A percentile compares a stretch with the other conserved stretches of the same genome.
Evolutionary conservation across 225 moss, liverwort and hornwort genomes (phyloP).

Genomic region (Takakia lepidozioides): DNA sequence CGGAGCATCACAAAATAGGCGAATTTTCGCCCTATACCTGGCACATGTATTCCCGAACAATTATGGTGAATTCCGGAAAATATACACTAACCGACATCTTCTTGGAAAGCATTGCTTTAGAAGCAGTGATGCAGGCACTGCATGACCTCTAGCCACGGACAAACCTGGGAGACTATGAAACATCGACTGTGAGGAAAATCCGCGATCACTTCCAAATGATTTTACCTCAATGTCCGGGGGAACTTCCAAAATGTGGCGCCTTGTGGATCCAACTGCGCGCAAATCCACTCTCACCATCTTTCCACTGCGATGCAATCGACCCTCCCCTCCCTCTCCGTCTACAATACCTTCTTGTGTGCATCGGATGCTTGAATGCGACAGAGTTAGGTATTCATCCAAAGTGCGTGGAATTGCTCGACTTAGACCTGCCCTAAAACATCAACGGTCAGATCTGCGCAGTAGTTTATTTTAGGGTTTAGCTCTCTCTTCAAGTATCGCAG

Average conservation of each 20-base stretch:
- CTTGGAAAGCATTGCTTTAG: slow-evolving; percentile 2
- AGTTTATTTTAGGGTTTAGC: too few species aligned
- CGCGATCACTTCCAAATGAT: not conserved
- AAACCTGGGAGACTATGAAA: too few species aligned
- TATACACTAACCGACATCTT: not conserved
- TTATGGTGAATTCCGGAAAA: too few species aligned
- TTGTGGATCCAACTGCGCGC: slow-evolving; percentile 37
- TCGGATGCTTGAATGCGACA: too few species aligned
- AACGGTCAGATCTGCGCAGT: too few species aligned
- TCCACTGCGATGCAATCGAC: not conserved
- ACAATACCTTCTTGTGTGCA: not conserved
- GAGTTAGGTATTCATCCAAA: too few species aligned
- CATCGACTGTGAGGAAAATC: not conserved
- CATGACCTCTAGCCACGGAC: too few species aligned
- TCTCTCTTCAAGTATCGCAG: too few species aligned
- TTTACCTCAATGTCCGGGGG: slow-evolving; percentile 3
- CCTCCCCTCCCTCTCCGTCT: not conserved
- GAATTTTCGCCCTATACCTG: too few species aligned
- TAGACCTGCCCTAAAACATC: too few species aligned
- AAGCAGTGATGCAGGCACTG: not conserved
- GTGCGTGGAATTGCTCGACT: too few species aligned
- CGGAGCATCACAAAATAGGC: slow-evolving; percentile 1
- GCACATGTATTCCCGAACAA: too few species aligned
- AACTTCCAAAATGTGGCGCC: slow-evolving; percentile 27
- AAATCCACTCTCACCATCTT: slow-evolving; percentile 47